These are phyloP conservation scores for Kurtzmaniella quercitrusa DNA, from an alignment of 1,139 yeast species.

Conservation along the genomic window DNA sequence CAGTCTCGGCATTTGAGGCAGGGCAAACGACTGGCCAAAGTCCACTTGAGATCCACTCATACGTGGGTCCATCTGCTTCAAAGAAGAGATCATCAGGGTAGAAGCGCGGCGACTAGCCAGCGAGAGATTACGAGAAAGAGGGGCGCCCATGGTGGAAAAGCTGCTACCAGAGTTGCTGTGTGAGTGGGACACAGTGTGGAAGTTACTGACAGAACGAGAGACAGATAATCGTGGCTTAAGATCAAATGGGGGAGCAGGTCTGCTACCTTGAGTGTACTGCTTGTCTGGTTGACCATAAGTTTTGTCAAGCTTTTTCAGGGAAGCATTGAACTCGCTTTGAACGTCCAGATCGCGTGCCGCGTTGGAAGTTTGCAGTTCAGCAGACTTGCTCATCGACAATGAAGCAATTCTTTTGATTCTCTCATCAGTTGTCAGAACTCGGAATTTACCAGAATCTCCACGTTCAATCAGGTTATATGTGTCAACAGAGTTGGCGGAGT, in stretches of 20 bases:
- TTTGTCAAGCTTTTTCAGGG: too few species aligned
- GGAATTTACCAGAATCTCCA: conserved; percentile 33
- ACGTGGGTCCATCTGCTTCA: background rate
- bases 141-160: background rate
- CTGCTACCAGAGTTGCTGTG: background rate
- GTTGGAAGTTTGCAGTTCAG: too few species aligned
- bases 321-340: too few species aligned
- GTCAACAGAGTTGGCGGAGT: conserved; percentile 26
- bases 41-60: background rate
- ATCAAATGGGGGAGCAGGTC: conserved; percentile 14
- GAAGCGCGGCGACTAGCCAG: conserved; percentile 1
- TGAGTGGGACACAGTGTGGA: background rate
- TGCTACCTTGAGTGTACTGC: conserved; percentile 10
- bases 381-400: conserved; percentile 14
- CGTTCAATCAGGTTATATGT: conserved; percentile 39
- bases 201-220: background rate
- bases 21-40: background rate
- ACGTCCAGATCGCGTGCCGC: too few species aligned
- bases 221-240: background rate
- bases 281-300: too few species aligned
- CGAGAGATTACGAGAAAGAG: background rate
- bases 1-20: background rate
- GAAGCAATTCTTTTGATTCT: conserved; percentile 13
- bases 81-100: background rate
- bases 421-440: conserved; percentile 23